Conservation (phyloP, 768 basidiomycete genomes). For the Lactarius akahatsu region DNA sequence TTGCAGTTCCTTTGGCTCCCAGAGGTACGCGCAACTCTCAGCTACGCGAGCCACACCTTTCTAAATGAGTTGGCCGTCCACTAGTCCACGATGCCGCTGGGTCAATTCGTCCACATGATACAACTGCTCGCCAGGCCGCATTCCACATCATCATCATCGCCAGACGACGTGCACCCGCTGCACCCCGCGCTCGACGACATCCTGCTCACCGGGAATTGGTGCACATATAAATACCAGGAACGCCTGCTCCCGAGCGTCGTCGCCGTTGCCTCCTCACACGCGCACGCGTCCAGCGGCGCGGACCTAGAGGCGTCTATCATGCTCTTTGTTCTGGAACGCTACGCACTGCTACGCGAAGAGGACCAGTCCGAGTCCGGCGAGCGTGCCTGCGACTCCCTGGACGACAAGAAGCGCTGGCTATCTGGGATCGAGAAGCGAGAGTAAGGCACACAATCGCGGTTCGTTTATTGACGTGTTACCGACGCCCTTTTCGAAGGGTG, state of each 20-base stretch:
- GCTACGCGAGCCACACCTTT: neutral
- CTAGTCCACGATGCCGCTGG: constrained; percentile 72
- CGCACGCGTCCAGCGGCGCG: neutral
- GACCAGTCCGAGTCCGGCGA: constrained; percentile 23
- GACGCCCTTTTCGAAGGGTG: constrained; percentile 47
- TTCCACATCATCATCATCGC: constrained; percentile 33
- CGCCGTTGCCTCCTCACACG: neutral
- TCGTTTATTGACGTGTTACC: neutral
- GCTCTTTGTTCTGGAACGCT: constrained; percentile 21
- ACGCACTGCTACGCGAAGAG: constrained; percentile 16
- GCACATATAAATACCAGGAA: constrained; percentile 61
- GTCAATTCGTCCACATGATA: constrained; percentile 54
- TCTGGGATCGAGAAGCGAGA: constrained; percentile 38
- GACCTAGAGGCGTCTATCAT: constrained; percentile 36
- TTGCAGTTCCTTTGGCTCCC: constrained; percentile 28
- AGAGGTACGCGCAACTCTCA: constrained; percentile 18
- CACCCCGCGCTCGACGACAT: constrained; percentile 60
- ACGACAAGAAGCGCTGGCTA: constrained; percentile 40
- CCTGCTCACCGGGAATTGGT: constrained; percentile 79
- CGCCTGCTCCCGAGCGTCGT: constrained; percentile 32
- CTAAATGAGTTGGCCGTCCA: neutral
- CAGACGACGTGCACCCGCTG: constrained; percentile 48
- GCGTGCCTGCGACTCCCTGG: constrained; percentile 27
- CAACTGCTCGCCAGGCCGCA: constrained; percentile 48
- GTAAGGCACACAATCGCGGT: constrained; percentile 41